These are phyloP conservation scores for Spinacia oleracea DNA, from an alignment of 179 eudicot species.

Conservation along the genomic window DNA sequence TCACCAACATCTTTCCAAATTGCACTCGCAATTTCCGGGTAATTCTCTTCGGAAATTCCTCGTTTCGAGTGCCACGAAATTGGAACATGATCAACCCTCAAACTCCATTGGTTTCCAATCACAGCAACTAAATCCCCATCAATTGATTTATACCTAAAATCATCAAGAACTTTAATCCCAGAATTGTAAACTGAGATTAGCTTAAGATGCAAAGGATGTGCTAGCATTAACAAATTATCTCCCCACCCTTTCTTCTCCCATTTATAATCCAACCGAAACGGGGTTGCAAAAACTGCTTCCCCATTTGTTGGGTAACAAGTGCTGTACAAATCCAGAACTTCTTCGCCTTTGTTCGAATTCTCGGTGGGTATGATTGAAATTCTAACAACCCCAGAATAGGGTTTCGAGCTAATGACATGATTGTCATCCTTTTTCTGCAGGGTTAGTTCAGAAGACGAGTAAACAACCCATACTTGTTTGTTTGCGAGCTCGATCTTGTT, in stretches of 20 bases:
- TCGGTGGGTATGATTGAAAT: constrained; percentile 47
- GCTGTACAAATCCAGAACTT: constrained; percentile 56
- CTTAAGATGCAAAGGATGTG: constrained; percentile 69
- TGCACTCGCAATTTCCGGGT: constrained; percentile 49
- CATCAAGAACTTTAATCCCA: constrained; percentile 42
- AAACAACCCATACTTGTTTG: constrained; percentile 67
- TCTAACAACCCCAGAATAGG: constrained; percentile 60
- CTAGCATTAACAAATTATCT: constrained; percentile 62
- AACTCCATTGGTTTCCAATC: constrained; percentile 65
- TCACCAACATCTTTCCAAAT: constrained; percentile 56
- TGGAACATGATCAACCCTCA: constrained; percentile 52
- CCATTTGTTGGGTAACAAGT: constrained; percentile 66
- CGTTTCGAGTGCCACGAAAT: constrained; percentile 79
- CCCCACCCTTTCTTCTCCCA: constrained; percentile 81
- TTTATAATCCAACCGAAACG: constrained; percentile 58
- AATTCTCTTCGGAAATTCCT: constrained; percentile 46
- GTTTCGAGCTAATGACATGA: constrained; percentile 26
- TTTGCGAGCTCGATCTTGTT: constrained; percentile 54
- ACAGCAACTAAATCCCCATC: constrained; percentile 82
- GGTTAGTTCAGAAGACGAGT: constrained; percentile 51
- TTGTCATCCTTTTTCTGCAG: constrained; percentile 31
- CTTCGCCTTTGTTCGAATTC: constrained; percentile 30
- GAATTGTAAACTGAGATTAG: constrained; percentile 43
- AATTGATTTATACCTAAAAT: constrained; percentile 55
- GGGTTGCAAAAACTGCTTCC: constrained; percentile 39